A percentile compares a stretch with the other conserved stretches of the same genome.
Conservation (phyloP, 1,139 yeast species). For the Saccharomyces hybrid region DNA sequence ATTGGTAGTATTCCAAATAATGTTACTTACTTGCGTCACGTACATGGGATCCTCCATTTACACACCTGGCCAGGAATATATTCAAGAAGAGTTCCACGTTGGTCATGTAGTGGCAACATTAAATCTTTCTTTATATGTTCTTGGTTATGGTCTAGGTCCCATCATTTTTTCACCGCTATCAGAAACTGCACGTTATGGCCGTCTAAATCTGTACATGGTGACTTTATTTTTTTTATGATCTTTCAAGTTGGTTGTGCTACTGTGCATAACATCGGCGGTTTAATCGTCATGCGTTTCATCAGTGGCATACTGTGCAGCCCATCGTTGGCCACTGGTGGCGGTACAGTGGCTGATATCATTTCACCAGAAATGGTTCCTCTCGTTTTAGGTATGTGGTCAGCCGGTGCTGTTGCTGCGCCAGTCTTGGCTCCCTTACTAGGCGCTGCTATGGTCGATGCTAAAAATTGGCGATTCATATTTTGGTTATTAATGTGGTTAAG, state of each 20-base stretch:
- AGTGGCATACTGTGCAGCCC: constrained; percentile 53
- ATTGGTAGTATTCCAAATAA: constrained; percentile 37
- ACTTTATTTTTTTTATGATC: constrained; percentile 50
- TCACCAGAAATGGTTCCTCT: constrained; percentile 36
- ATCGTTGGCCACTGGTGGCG: constrained; percentile 53
- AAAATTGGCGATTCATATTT: constrained; percentile 43
- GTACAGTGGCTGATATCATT: constrained; percentile 49
- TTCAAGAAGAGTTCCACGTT: constrained; percentile 16
- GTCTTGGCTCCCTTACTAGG: constrained; percentile 59
- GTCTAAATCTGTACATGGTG: constrained; percentile 45
- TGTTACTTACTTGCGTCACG: constrained; percentile 44
- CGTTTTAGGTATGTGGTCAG: constrained; percentile 45
- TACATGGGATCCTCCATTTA: constrained; percentile 59
- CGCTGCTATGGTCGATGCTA: constrained; percentile 39
- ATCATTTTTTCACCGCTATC: constrained; percentile 49
- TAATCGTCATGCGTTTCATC: constrained; percentile 47
- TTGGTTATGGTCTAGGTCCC: constrained; percentile 55
- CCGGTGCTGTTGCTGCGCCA: constrained; percentile 53
- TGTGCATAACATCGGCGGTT: constrained; percentile 44
- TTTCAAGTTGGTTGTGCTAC: constrained; percentile 58
- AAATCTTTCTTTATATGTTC: constrained; percentile 29
- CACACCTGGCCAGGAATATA: constrained; percentile 42
- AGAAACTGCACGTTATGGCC: constrained; percentile 46
- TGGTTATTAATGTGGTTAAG: constrained; percentile 40
- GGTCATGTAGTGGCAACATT: constrained; percentile 20